Conservation (phyloP, 306 rosid genomes). For the Nissolia schottii region DNA sequence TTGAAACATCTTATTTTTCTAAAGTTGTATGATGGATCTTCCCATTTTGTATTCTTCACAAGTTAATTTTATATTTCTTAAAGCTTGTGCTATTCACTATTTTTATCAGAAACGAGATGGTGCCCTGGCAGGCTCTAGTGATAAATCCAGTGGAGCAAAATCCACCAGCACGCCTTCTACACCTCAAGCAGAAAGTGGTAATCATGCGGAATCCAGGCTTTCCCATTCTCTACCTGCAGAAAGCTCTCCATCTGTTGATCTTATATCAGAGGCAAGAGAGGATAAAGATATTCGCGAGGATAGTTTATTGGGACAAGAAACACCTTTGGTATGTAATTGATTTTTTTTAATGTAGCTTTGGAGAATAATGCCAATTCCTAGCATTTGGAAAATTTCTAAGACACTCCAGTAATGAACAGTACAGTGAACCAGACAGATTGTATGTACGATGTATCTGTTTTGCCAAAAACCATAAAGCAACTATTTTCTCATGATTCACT, state of each 20-base stretch:
- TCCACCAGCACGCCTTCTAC: conserved; percentile 88
- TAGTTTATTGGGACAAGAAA: conserved; percentile 66
- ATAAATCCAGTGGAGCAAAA: conserved; percentile 87
- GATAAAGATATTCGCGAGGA: conserved; percentile 57
- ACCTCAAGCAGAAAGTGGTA: conserved; percentile 74
- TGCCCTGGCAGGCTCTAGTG: conserved; percentile 67
- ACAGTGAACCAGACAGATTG: not conserved
- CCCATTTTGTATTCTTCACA: not conserved
- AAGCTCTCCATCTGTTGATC: conserved; percentile 75
- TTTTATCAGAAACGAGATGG: conserved; percentile 85
- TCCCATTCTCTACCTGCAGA: conserved; percentile 69
- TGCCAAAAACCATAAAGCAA: not conserved
- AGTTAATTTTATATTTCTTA: conserved; percentile 25
- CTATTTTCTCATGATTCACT: conserved; percentile 12
- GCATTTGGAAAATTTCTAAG: conserved; percentile 15
- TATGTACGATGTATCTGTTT: not conserved
- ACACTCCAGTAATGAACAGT: not conserved
- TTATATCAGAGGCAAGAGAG: conserved; percentile 61
- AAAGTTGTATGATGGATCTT: conserved; percentile 5
- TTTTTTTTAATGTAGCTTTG: conserved; percentile 9
- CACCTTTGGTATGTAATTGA: conserved; percentile 69
- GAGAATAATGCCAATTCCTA: conserved; percentile 15
- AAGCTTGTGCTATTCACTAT: conserved; percentile 25
- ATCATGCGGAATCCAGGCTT: conserved; percentile 61
- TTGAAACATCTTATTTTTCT: conserved; percentile 7